Base-by-base conservation (phyloP, 805 yeast species). In the Candida parachauliodes region DNA sequence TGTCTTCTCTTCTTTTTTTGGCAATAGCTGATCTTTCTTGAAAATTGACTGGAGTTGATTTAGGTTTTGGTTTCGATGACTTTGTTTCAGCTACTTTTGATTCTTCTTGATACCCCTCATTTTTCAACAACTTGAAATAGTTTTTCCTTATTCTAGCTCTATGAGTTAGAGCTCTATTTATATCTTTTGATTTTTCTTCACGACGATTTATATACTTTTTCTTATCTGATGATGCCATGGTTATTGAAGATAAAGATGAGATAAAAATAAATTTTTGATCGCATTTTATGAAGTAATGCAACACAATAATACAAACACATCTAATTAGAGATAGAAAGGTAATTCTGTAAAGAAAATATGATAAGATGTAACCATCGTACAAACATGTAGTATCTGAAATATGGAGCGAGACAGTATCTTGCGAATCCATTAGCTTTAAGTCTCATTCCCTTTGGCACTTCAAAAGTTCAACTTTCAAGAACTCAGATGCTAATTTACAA, bases 121-220 rank as follows among this genome's bases (percentile, higher is more conserved):
- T 74, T 45, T 85, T 84, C 28, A 88, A 57, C 37, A 87, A 66
- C 57, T 88, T 88, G 68, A 86, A 80, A 54, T 89, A 89, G 34
- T 77, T 79, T 58, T 81, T 85, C 65, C 87, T 77, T 47, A 89
- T 72, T 50, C 93, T 74, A 10, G 96, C 86, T 44, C 88, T 76
- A 52, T 88, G 94, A 0, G 77, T 74, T 46, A 89, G 72, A 9
- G 93, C 82, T 52, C 73, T 76, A 50, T 83, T 81, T 51, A 89
- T 89, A 43, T 88, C 96, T 38, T 76, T 72, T 20, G 63, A 51
- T 44, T 68, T 68, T 40, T 55, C 54, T 43, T 65, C 70, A 16
- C 65, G 59, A 35, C 63, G 37, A 20, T 42, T 38, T 4, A 37
- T 21, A 19, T 39, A 42, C 22, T 37, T 36, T 26, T 39, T 42